Base-by-base conservation (phyloP, 495 filamentous ascomycete genomes). In the Alectoria sarmentosa region DNA sequence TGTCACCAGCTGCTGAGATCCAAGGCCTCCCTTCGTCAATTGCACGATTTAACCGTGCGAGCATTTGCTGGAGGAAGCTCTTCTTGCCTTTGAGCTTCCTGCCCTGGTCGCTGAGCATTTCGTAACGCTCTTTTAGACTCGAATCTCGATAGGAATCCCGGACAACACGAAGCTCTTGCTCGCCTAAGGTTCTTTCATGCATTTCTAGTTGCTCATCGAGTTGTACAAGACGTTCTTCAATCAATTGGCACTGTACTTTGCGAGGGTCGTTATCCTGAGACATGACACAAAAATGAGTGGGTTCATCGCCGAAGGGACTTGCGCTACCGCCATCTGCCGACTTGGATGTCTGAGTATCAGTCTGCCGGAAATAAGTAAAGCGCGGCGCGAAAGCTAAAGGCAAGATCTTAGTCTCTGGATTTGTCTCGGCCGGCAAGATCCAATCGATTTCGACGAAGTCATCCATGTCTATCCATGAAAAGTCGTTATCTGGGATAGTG, bases 401-500 rank as follows among this genome's bases (percentile, higher is more conserved):
- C 62, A 98, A 78, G 58, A 98, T 97, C 70, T 90, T 90, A 2
- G 93, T 96, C 62, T 94, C 87, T 28, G 95, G 94, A 65, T 96
- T 92, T 34, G 89, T 87, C 69, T 94, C 89, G 34, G 89, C 90
- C 1, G 94, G 93, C 23, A 97, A 77, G 64, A 96, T 90, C 92
- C 93, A 97, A 72, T 96, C 94, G 14, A 98, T 80, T 73, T 98
- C 94, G 34, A 98, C 91, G 76, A 98, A 98, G 72, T 98, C 94
- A 75, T 98, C 94, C 92, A 98, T 97, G 73, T 98, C 94, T 70
- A 98, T 88, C 94, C 94, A 98, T 61, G 85, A 87, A 68, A 90
- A 84, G 73, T 98, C 94, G 44, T 92, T 90, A 71, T 98, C 94
- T 0, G 92, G 91, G 63, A 98, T 96, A 1, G 86, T 91, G 73